These are phyloP conservation scores for Metschnikowia colocasiae DNA, from an alignment of 805 yeast genomes.

Conservation along the genomic window DNA sequence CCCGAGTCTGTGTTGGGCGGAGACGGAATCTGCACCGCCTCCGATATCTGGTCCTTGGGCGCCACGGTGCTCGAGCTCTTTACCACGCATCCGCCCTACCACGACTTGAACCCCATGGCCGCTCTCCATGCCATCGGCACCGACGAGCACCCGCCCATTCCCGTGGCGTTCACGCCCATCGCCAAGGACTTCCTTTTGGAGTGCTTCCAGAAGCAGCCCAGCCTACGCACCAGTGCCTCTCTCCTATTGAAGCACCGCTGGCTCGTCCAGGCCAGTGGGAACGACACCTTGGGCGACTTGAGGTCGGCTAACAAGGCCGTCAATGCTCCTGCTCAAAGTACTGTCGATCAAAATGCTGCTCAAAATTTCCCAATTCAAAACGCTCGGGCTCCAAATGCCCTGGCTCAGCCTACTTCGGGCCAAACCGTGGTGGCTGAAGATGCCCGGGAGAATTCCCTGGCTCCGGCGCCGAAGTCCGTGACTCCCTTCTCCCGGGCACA, in stretches of 20 bases:
- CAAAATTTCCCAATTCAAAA: no score
- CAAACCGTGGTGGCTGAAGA: no score
- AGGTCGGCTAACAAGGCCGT: no score
- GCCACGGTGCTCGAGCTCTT: conserved; percentile 89
- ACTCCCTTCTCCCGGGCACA: conserved; percentile 22
- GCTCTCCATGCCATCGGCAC: conserved; percentile 81
- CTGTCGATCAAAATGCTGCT: no score
- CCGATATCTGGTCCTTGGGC: conserved; percentile 92
- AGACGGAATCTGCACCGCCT: conserved; percentile 81
- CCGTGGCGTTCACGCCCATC: conserved; percentile 43
- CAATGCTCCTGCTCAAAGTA: no score
- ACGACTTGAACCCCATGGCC: conserved; percentile 69
- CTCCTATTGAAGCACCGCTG: conserved; percentile 58
- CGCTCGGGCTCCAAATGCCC: no score
- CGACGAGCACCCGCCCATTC: conserved; percentile 68
- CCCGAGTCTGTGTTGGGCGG: conserved; percentile 83
- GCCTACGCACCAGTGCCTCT: conserved; percentile 52
- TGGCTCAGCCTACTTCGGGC: no score
- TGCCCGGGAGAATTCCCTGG: background rate
- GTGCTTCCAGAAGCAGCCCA: conserved; percentile 72
- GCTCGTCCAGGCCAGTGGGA: conserved; percentile 31
- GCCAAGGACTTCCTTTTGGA: conserved; percentile 56
- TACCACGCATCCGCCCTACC: conserved; percentile 86
- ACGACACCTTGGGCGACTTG: background rate
- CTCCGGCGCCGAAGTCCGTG: background rate